Base-by-base conservation (phyloP, 352 stramenopile species). In the Globisporangium cederbergense region DNA sequence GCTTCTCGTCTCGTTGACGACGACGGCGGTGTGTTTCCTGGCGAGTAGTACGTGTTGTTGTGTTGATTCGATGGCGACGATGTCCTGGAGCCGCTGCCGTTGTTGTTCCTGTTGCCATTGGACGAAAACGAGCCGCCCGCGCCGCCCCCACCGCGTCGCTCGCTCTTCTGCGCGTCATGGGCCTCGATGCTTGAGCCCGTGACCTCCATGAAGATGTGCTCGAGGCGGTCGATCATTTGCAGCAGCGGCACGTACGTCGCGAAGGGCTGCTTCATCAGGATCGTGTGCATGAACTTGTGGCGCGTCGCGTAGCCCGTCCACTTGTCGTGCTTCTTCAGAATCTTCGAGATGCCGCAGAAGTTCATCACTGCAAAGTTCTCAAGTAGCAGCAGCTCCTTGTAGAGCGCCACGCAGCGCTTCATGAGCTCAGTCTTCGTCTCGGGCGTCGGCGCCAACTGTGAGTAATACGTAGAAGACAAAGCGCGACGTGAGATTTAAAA, bases 361-460 rank as follows among this genome's bases (percentile, higher is more conserved):
- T 96, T 96, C 81, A 96, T 96, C 28, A 96, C 85, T 3, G 86
- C 86, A 68, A 93, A 96, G 67, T 96, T 96, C 59, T 96, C 88
- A 14, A 96, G 75, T 64, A 96, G 68, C 61, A 96, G 61, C 38
- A 96, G 65, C 62, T 96, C 84, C 72, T 96, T 96, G 72, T 94
- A 96, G 2, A 94, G 76, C 53, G 81, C 70, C 11, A 96, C 86
- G 60, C 88, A 96, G 54, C 66, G 74, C 61, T 89, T 89, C 86
- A 96, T 94, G 22, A 96, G 60, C 38, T 77, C 74, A 0, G 85
- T 92, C 69, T 91, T 93, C 20, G 79, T 75, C 52, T 86, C 78
- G 0, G 73, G 67, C 38, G 69, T 72, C 8, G 77, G 83, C 32
- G 67, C 28, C 34, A 74, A 75, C 81, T 89, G 32, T 38, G 10